These are phyloP conservation scores for Monosporascus sp. DNA, from an alignment of 2,329 filamentous ascomycete species.

Conservation along the genomic window DNA sequence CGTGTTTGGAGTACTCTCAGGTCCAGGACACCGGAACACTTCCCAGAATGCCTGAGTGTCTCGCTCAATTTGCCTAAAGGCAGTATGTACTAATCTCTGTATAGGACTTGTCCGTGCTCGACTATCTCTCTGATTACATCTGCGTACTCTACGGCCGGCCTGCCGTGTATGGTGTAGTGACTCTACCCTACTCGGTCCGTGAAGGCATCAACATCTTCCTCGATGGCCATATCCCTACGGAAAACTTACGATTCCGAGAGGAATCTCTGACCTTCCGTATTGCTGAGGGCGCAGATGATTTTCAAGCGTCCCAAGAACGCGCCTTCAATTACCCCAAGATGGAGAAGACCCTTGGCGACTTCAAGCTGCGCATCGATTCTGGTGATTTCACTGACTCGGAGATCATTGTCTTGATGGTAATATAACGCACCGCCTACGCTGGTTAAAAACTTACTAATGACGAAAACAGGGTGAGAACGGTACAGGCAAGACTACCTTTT, in stretches of 20 bases:
- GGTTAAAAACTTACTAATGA: background rate
- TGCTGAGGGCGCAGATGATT: conserved; percentile 83
- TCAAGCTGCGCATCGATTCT: conserved; percentile 74
- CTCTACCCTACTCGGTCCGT: conserved; percentile 88
- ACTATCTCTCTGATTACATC: conserved; percentile 98
- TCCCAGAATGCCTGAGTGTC: background rate
- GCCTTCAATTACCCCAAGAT: conserved; percentile 85
- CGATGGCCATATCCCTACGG: conserved; percentile 94
- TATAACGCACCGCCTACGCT: background rate
- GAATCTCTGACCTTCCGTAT: conserved; percentile 96
- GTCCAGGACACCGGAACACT: no score
- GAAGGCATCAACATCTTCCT: conserved; percentile 99
- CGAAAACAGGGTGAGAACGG: conserved; percentile 75
- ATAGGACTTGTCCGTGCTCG: conserved; percentile 84
- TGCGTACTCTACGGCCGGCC: conserved; percentile 95
- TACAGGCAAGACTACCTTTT: conserved; percentile 99
- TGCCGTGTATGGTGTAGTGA: conserved; percentile 96
- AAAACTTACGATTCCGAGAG: conserved; percentile 97
- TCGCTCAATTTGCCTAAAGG: background rate
- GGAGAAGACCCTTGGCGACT: conserved; percentile 87
- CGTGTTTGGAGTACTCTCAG: background rate
- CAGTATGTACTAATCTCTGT: background rate
- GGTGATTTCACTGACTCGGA: conserved; percentile 96
- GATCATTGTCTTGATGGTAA: conserved; percentile 92
- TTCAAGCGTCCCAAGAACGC: conserved; percentile 74